phyloP scores from a whole-genome alignment of 345 rosid genomes.

The Brassica juncea region DNA sequence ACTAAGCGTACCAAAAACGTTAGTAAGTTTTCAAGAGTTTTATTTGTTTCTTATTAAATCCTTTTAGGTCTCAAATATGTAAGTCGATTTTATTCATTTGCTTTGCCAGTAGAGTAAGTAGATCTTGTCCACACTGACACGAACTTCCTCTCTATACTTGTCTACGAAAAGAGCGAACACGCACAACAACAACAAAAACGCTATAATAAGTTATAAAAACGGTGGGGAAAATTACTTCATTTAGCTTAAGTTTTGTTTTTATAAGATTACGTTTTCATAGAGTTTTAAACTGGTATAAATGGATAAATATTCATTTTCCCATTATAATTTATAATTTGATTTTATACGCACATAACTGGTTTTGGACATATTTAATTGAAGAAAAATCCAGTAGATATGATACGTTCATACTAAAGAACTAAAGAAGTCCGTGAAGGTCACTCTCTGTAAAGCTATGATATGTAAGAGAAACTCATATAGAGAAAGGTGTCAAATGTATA shows the following conservation, averaged over 20 bases:
- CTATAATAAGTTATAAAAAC: neutral
- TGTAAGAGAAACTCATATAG: neutral
- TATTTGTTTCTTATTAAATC: neutral
- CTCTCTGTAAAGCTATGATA: neutral
- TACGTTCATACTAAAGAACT: neutral
- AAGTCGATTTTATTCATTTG: neutral
- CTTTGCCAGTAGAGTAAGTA: neutral
- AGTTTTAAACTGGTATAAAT: neutral
- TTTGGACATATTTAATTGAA: neutral
- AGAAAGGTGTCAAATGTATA: slow-evolving; percentile 5
- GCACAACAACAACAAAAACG: neutral
- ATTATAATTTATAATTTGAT: neutral
- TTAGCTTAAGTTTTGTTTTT: neutral
- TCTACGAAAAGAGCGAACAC: neutral
- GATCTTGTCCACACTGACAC: slow-evolving; percentile 1
- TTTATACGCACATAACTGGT: neutral
- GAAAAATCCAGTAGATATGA: neutral
- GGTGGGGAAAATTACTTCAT: too few species aligned
- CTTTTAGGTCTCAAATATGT: neutral
- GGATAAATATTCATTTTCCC: neutral
- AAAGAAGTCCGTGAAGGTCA: neutral
- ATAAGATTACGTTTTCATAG: neutral
- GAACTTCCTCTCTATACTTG: neutral
- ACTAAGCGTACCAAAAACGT: neutral
- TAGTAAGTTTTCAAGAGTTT: neutral